Percentiles rank a stretch among this genome's conserved stretches.
Evolutionary conservation across 1,284 basidiomycete genomes (phyloP).

Genomic region (Coniophora puteana): DNA sequence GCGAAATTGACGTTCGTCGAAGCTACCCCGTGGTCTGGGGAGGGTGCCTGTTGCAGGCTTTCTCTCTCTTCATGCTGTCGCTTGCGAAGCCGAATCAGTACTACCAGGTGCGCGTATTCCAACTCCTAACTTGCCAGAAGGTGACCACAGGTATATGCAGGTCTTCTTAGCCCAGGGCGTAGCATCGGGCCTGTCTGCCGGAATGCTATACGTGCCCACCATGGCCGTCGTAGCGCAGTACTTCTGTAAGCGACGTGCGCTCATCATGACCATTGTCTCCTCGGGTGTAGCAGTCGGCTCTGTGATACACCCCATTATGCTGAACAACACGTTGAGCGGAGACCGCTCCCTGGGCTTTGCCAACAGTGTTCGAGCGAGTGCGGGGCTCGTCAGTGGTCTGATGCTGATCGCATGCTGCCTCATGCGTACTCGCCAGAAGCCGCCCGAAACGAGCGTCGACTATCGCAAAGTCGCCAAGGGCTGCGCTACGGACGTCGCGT

Average conservation of each 20-base stretch:
- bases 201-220: constrained; percentile 29
- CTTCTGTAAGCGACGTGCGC: constrained; percentile 25
- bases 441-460: constrained; percentile 6
- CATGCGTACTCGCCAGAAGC: constrained; percentile 22
- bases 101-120: constrained; percentile 30
- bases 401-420: constrained; percentile 22
- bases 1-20: not conserved
- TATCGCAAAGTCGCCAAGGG: constrained; percentile 17
- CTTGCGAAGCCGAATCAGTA: constrained; percentile 28
- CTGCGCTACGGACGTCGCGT: constrained; percentile 20
- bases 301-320: constrained; percentile 30
- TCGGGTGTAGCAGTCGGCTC: constrained; percentile 30
- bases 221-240: constrained; percentile 35
- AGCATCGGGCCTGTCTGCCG: constrained; percentile 29
- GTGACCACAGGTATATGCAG: constrained; percentile 12
- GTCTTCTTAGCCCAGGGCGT: constrained; percentile 34
- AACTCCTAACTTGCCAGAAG: too few relatives aligned
- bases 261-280: constrained; percentile 30
- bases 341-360: constrained; percentile 19
- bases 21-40: constrained; percentile 13
- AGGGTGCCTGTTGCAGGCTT: constrained; percentile 23
- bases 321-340: constrained; percentile 32
- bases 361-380: constrained; percentile 23
- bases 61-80: constrained; percentile 34
- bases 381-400: constrained; percentile 22